Evolutionary conservation across 768 basidiomycete genomes (phyloP).

Genomic region (Cantharellus anzutake): DNA sequence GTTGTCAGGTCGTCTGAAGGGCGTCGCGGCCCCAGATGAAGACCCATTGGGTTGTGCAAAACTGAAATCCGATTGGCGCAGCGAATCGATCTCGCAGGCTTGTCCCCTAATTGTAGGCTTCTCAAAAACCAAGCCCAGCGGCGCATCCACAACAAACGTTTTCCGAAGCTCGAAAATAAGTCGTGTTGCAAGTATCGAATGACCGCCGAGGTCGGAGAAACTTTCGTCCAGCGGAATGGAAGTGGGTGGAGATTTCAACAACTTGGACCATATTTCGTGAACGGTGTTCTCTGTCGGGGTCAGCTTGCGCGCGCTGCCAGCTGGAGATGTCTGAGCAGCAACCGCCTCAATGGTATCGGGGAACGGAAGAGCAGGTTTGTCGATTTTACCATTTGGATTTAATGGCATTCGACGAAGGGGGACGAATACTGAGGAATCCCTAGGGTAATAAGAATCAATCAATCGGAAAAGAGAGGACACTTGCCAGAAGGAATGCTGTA

Average conservation of each 20-base stretch:
- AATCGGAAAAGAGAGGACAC: conserved; percentile 16
- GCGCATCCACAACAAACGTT: conserved; percentile 74
- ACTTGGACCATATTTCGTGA: conserved; percentile 62
- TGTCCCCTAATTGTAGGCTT: conserved; percentile 68
- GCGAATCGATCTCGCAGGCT: conserved; percentile 50
- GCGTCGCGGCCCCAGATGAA: conserved; percentile 6
- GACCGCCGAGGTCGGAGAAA: conserved; percentile 97
- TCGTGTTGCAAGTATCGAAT: conserved; percentile 93
- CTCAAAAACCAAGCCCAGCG: conserved; percentile 81
- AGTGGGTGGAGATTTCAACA: conserved; percentile 61
- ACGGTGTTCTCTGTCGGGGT: conserved; percentile 64
- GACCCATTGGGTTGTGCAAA: conserved; percentile 21
- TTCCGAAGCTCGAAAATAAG: conserved; percentile 95
- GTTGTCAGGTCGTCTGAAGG: conserved; percentile 10
- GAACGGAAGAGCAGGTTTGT: conserved; percentile 96
- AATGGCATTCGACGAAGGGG: conserved; percentile 90
- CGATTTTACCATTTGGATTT: conserved; percentile 97
- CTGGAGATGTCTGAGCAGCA: conserved; percentile 19
- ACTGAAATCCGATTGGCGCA: conserved; percentile 69
- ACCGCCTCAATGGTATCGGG: conserved; percentile 74
- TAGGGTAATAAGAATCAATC: background rate
- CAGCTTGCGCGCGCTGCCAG: conserved; percentile 19
- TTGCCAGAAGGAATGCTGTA: conserved; percentile 83
- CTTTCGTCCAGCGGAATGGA: conserved; percentile 77
- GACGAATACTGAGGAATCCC: conserved; percentile 51